Evolutionary conservation across 345 rosid species (phyloP), one percentile per base, ranked within the genome.

Genomic region (Pistacia vera): DNA sequence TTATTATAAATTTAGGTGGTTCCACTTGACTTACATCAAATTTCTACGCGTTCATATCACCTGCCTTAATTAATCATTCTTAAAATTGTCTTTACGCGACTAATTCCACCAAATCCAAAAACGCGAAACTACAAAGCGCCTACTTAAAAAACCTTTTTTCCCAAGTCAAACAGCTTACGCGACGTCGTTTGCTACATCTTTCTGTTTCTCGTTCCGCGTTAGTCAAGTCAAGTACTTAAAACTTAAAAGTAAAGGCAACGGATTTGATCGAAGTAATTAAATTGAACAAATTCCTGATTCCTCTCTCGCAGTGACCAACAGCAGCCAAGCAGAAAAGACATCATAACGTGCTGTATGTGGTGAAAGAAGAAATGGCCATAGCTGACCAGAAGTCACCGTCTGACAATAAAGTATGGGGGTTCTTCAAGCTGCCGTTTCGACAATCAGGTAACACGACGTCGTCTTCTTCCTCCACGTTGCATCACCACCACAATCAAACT

Each of bases 341-440:
- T 80, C 56, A 56, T 30, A 28, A 54, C 69, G 78, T 79, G 8
- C 9, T 66, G 61, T 71, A 68, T 72, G 83, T 38, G 79, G 60
- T 13, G 11, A n/a, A n/a, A n/a, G n/a, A n/a, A n/a, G n/a, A n/a
- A n/a, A n/a, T n/a, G n/a, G n/a, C n/a, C n/a, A n/a, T n/a, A n/a
- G n/a, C n/a, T n/a, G n/a, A n/a, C n/a, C n/a, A n/a, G n/a, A n/a
- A n/a, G 72, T 82, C 86, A 2, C 13, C 84, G 69, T 80, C 94
- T 66, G 93, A 92, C 41, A 86, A 75, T 63, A 89, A 86, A 71
- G 92, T 89, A 66, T 95, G 98, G 98, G 89, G 92, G 22, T 82
- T 94, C 79, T 88, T 94, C 75, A 94, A 90, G 90, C 79, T 90
- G 22, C 97, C 97, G n/a, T 95, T 95, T 80, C 85, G 87, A 35